Conservation (phyloP, 192 early-diverging fungal genomes). For the Gonapodya prolifera region DNA sequence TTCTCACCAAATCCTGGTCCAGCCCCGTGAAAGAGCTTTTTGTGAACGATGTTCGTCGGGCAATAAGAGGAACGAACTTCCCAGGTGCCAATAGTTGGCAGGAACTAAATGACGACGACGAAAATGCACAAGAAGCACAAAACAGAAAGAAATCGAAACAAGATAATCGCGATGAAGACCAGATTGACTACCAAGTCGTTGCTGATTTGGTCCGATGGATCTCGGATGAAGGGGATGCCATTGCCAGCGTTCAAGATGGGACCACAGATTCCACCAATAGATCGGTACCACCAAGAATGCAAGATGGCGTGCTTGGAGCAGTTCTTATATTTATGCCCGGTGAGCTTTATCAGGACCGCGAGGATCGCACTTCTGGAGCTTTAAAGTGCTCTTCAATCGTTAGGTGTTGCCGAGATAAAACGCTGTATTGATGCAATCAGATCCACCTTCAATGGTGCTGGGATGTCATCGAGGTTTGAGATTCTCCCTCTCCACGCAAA, state of each 20-base stretch:
- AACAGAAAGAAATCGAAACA: not conserved
- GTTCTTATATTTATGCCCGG: not conserved
- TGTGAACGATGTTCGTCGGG: conserved; percentile 16
- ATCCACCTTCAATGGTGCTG: conserved; percentile 7
- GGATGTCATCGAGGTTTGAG: conserved; percentile 15
- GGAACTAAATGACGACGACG: conserved; percentile 9
- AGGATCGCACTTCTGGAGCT: conserved; percentile 12
- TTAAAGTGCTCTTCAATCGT: conserved; percentile 27
- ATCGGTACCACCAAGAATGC: not conserved
- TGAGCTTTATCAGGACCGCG: not conserved
- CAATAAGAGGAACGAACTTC: conserved; percentile 8
- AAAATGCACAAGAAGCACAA: not conserved
- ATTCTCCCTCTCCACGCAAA: conserved; percentile 8
- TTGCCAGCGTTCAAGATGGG: no score
- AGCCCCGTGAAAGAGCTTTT: conserved; percentile 4
- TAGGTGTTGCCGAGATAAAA: conserved; percentile 11
- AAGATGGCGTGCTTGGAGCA: not conserved
- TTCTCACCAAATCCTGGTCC: no score
- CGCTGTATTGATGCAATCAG: conserved; percentile 9
- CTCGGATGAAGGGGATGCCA: not conserved
- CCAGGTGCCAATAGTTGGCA: conserved; percentile 16
- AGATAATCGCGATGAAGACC: not conserved
- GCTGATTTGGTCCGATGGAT: not conserved
- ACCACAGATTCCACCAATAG: not conserved
- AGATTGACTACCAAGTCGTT: not conserved